Evolutionary conservation across 805 yeast genomes (phyloP), one percentile per base, ranked within the genome.

Genomic region (Komagataella kurtzmanii): DNA sequence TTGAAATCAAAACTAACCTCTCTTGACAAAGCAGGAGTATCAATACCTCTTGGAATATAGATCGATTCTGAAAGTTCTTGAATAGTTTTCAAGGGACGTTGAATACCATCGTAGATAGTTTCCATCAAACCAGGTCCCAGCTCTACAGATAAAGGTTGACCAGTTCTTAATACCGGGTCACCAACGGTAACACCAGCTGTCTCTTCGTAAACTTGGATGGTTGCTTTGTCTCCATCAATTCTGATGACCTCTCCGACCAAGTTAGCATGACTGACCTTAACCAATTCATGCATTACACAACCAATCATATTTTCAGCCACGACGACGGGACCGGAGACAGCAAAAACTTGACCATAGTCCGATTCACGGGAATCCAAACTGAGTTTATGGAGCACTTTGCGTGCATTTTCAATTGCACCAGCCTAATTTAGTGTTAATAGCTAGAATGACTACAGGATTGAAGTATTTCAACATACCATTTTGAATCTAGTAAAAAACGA

Each of bases 101-200:
- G 99, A 69, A 93, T 93, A 77, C 99, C 99, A 71, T 93, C 99
- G 66, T 93, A 93, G 67, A 93, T 93, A 59, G 96, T 93, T 73
- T 93, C 99, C 96, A 93, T 90, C 63, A 93, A 79, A 68, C 99
- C 99, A 30, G 99, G 99, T 65, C 99, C 99, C 66, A 93, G 76
- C 73, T 93, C 99, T 51, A 93, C 99, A 50, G 97, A 89, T 60
- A 93, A 76, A n/a, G 99, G 99, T 71, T 93, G 89, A 57, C 99
- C 99, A 6, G 99, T 93, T 75, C 99, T 84, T 63, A 88, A 74
- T 51, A 93, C 99, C 2, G 99, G 99, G 68, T 93, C 99, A 63
- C 99, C 99, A 48, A 93, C 98, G 48, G 97, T 91, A 54, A 93
- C 93, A 74, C 99, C 99, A 1, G 98, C 95, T 48, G 99, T 93